These are phyloP conservation scores for Colletotrichum incanum DNA, from an alignment of 2,329 filamentous ascomycete genomes.

Conservation along the genomic window DNA sequence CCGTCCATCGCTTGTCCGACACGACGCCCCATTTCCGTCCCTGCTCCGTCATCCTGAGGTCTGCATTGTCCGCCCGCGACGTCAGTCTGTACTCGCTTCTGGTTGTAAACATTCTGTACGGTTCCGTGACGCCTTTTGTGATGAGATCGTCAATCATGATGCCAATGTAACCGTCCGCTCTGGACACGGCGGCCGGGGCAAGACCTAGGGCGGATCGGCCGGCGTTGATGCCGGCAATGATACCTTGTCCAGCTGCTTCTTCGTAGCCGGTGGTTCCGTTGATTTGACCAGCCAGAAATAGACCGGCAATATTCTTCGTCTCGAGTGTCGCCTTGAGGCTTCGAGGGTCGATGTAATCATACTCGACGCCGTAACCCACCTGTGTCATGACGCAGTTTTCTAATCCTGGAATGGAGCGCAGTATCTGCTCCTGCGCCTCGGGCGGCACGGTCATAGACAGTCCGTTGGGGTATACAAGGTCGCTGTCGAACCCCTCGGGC, in stretches of 20 bases:
- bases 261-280: constrained; percentile 99
- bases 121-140: constrained; percentile 96
- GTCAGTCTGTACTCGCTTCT: constrained; percentile 96
- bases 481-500: constrained; percentile 92
- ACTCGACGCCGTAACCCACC: constrained; percentile 96
- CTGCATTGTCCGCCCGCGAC: constrained; percentile 93
- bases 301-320: constrained; percentile 89
- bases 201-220: constrained; percentile 82
- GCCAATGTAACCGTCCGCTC: constrained; percentile 95
- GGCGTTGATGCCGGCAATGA: constrained; percentile 94
- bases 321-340: constrained; percentile 91
- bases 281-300: constrained; percentile 96
- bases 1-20: constrained; percentile 82
- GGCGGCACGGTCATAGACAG: constrained; percentile 97
- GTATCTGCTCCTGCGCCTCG: constrained; percentile 86
- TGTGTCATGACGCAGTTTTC: constrained; percentile 94
- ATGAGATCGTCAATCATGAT: constrained; percentile 99
- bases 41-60: constrained; percentile 85
- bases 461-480: constrained; percentile 95
- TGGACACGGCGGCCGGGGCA: constrained; percentile 76
- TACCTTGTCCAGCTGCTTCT: constrained; percentile 93
- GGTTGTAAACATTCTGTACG: constrained; percentile 98
- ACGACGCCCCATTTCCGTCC: constrained; percentile 85
- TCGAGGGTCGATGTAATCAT: constrained; percentile 97
- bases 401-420: constrained; percentile 90